Evolutionary conservation across 2,329 filamentous ascomycete genomes (phyloP).

Genomic region (Didymella sp.): DNA sequence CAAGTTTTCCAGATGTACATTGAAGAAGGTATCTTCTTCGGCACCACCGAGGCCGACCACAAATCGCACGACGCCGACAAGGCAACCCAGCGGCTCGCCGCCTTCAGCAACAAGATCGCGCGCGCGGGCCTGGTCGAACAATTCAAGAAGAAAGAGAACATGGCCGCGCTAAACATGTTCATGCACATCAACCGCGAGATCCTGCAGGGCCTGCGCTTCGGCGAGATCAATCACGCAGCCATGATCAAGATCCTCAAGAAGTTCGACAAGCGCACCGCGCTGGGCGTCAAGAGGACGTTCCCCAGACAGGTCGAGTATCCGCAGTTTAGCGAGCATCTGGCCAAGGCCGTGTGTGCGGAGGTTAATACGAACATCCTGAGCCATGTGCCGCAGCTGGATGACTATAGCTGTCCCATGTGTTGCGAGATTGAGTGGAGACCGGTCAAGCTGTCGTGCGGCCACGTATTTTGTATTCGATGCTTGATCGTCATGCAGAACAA

Average conservation of each 20-base stretch:
- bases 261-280: constrained; percentile 83
- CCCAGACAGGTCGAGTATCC: constrained; percentile 64
- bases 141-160: constrained; percentile 72
- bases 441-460: constrained; percentile 75
- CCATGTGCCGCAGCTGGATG: constrained; percentile 80
- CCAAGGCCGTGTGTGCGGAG: constrained; percentile 76
- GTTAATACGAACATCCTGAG: constrained; percentile 75
- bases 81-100: constrained; percentile 71
- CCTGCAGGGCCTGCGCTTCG: constrained; percentile 82
- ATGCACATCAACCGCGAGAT: constrained; percentile 75
- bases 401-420: constrained; percentile 84
- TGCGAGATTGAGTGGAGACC: constrained; percentile 81
- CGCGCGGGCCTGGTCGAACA: constrained; percentile 63
- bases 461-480: constrained; percentile 85
- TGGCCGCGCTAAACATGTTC: constrained; percentile 70
- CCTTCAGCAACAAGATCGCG: constrained; percentile 74
- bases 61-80: constrained; percentile 70
- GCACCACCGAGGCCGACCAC: constrained; percentile 73
- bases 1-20: constrained; percentile 83
- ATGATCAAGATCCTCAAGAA: constrained; percentile 88
- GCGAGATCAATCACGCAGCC: constrained; percentile 81
- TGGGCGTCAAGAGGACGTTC: constrained; percentile 71
- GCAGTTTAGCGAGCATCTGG: constrained; percentile 69
- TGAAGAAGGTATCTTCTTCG: constrained; percentile 82
- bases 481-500: constrained; percentile 79